A percentile compares a stretch with the other conserved stretches of the same genome.
phyloP scores from a whole-genome alignment of 1,284 basidiomycete genomes.

The Ganoderma meredithae region DNA sequence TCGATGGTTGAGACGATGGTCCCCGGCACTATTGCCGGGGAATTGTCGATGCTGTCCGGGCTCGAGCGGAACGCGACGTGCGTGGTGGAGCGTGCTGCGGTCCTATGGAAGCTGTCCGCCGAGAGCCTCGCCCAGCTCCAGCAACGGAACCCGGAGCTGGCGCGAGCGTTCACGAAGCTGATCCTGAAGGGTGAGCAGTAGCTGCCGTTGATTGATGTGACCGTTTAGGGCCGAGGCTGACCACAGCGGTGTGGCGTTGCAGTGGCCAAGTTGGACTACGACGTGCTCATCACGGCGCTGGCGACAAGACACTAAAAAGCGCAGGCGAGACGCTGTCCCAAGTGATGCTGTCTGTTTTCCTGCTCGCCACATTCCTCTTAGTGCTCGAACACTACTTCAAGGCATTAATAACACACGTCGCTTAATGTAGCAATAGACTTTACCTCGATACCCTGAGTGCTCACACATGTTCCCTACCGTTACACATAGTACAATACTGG shows the following conservation, averaged over 20 bases:
- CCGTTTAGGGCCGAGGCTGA: conserved; percentile 13
- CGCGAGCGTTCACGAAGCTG: conserved; percentile 72
- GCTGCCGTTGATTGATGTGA: background rate
- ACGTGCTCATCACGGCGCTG: conserved; percentile 75
- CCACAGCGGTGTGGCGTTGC: background rate
- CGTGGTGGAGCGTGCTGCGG: conserved; percentile 77
- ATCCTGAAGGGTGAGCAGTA: conserved; percentile 80
- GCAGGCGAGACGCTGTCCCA: too few relatives aligned
- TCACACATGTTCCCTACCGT: background rate
- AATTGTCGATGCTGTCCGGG: conserved; percentile 82
- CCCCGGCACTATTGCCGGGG: conserved; percentile 89
- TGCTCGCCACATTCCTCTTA: too few relatives aligned
- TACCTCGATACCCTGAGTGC: background rate
- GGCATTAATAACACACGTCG: background rate
- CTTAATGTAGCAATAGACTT: conserved; percentile 4
- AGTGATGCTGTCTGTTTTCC: too few relatives aligned
- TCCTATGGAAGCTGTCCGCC: conserved; percentile 81
- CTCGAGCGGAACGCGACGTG: conserved; percentile 87
- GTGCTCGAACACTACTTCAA: background rate
- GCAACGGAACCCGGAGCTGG: conserved; percentile 68
- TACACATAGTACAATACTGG: background rate
- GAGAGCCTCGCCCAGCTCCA: conserved; percentile 68
- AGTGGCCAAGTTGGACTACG: conserved; percentile 85
- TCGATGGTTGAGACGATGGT: conserved; percentile 90
- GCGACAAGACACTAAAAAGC: conserved; percentile 64